phyloP scores from a whole-genome alignment of 345 rosid genomes.

The Brassica napus region DNA sequence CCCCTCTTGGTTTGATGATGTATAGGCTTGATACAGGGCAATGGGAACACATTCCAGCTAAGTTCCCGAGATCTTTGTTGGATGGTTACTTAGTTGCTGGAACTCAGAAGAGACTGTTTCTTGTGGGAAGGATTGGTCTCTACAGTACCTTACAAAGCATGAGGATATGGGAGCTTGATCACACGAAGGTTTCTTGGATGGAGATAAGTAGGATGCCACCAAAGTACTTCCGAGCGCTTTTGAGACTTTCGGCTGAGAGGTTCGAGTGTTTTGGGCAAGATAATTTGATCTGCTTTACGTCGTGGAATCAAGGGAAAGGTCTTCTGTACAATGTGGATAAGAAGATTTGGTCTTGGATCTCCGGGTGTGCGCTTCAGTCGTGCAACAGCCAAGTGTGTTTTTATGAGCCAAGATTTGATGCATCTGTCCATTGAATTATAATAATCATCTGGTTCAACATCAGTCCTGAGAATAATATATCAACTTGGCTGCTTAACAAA shows the following conservation, averaged over 20 bases:
- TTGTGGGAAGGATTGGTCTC: slow-evolving; percentile 93
- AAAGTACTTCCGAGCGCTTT: slow-evolving; percentile 77
- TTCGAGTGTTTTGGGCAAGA: slow-evolving; percentile 99
- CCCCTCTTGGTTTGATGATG: slow-evolving; percentile 96
- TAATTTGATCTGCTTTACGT: slow-evolving; percentile 89
- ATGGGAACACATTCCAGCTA: slow-evolving; percentile 96
- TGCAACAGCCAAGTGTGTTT: slow-evolving; percentile 92
- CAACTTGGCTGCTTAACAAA: slow-evolving; percentile 18
- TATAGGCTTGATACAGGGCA: slow-evolving; percentile 72
- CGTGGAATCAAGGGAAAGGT: slow-evolving; percentile 98
- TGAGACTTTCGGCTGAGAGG: slow-evolving; percentile 93
- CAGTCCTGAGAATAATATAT: slow-evolving; percentile 2
- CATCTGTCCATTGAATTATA: slow-evolving; percentile 49
- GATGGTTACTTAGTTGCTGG: slow-evolving; percentile 98
- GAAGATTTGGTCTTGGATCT: slow-evolving; percentile 95
- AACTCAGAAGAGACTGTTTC: slow-evolving; percentile 80
- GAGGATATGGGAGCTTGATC: slow-evolving; percentile 98
- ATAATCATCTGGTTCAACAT: neutral
- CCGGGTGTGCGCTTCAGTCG: slow-evolving; percentile 95
- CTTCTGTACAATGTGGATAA: slow-evolving; percentile 89
- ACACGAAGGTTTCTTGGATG: slow-evolving; percentile 71
- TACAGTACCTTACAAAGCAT: slow-evolving; percentile 92
- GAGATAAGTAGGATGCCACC: slow-evolving; percentile 97
- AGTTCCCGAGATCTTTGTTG: slow-evolving; percentile 84
- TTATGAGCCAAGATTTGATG: slow-evolving; percentile 97